Base-by-base conservation (phyloP, 2,329 filamentous ascomycete genomes). In the Sphaerulina populicola region DNA sequence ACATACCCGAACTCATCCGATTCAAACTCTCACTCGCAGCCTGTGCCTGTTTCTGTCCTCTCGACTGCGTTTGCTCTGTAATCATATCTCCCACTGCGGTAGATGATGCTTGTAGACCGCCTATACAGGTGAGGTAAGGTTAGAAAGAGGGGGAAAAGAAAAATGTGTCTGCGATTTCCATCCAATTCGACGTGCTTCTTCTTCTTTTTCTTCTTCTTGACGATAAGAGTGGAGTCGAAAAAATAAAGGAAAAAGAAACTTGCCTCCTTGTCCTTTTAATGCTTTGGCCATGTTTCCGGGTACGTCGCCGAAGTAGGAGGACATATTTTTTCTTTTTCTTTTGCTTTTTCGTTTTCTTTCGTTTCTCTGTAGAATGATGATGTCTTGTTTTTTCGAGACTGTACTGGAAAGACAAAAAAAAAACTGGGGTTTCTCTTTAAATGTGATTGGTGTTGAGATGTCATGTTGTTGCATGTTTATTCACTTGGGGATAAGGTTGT, bases 191-290 rank as follows among this genome's bases (percentile, higher is more conserved):
- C 2, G 43, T 38, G 9, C 41, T 11, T 38, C 18, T 39, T 43
- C 38, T 18, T 18, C 18, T 18, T 18, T 3, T 18, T 18, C 18
- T 18, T 18, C 18, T 18, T 18, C 18, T 18, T 18, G 18, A 18
- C 18, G 18, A 18, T 18, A 18, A 18, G 18, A 18, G 2, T 3
- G 4, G 4, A 18, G 18, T 18, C 18, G 18, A 18, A 18, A 37
- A 27, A 27, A 27, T 12, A 33, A 14, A 27, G 10, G 18, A 10
- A n/a, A 9, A 18, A 12, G 2, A 33, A 12, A 54, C 56, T 36
- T 43, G 63, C 62, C 54, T 31, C 61, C 61, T 18, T 60, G 50
- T 6, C 63, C 62, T 41, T 63, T 63, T 53, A 63, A 56, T n/a
- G 63, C 63, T 31, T 64, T 57, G 49, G 55, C 59, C 62, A 65